Conservation (phyloP, 2,329 filamentous ascomycete genomes). For the Magnaporthiopsis incrustans region DNA sequence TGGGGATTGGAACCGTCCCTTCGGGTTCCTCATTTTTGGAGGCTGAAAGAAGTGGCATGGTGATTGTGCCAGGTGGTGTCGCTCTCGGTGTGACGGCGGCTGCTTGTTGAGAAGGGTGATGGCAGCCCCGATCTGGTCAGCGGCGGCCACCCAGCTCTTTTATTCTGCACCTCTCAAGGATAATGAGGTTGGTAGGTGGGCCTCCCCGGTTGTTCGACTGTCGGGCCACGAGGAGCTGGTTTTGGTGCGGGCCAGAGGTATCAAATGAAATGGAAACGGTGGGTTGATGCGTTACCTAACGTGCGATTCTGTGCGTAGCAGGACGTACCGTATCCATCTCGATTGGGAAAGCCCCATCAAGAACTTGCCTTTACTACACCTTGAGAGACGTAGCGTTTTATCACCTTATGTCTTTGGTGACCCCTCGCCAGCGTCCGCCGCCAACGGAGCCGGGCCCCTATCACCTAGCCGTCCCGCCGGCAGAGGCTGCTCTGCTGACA, state of each 20-base stretch:
- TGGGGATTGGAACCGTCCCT: constrained; percentile 2
- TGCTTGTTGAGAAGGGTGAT: not conserved
- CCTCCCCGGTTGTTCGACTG: no score
- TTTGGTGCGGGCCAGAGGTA: no score
- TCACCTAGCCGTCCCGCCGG: not conserved
- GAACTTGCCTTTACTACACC: no score
- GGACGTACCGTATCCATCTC: no score
- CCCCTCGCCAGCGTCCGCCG: no score
- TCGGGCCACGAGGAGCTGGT: no score
- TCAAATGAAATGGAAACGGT: no score
- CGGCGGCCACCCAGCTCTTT: not conserved
- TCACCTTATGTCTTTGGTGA: not conserved
- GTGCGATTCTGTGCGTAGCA: no score
- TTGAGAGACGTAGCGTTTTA: not conserved
- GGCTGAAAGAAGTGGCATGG: not conserved
- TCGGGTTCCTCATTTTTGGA: not conserved
- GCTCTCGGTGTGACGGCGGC: not conserved
- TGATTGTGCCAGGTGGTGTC: not conserved
- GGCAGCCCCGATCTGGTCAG: not conserved
- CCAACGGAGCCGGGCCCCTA: not conserved
- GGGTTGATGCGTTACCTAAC: no score
- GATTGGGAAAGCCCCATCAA: no score
- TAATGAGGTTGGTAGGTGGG: no score
- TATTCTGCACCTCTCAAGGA: no score
- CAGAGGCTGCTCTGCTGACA: not conserved